Evolutionary conservation across 2,329 filamentous ascomycete species (phyloP), one percentile per base, ranked within the genome.

Genomic region (Calonectria pseudoturangicola): DNA sequence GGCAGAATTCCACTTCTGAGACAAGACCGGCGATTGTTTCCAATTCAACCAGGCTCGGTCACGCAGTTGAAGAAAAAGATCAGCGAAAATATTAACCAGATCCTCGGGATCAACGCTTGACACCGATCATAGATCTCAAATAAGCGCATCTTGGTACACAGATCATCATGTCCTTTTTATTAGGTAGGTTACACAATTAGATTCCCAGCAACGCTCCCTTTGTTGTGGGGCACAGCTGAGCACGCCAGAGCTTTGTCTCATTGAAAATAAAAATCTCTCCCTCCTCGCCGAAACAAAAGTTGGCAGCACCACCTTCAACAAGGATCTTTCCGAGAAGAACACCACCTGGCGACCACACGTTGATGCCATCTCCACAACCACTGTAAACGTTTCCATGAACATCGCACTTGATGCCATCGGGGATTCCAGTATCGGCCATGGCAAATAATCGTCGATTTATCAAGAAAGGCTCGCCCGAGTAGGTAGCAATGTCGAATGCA

Each of bases 381-480:
- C 85, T 82, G 79, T 88, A 89, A 0, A 90, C 85, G 66, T 89
- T 88, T 0, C 87, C 88, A 5, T 83, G 65, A 0, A 83, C 74
- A 62, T 88, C 87, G 68, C 84, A 86, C 69, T 88, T 87, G 69
- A 89, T 87, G n/a, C 83, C 85, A 72, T 83, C 86, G 0, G 89
- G 89, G 3, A 88, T 83, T 0, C 88, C 88, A 0, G 77, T 82
- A 48, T 87, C 85, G 0, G 86, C 86, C 78, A 87, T 86, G 2
- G 88, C 87, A 71, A 91, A 91, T 0, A 90, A 77, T 36, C 88
- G 83, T 18, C 85, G 83, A 75, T 63, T 63, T 28, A 63, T 63
- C 27, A 63, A 43, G 58, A 63, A 63, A 18, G 58, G 58, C 41
- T 63, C 58, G 28, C 41, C 41, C 41, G 58, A 63, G 41, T 63